Conservation (phyloP, 108 stramenopile species). For the Discostella stelligeroides region DNA sequence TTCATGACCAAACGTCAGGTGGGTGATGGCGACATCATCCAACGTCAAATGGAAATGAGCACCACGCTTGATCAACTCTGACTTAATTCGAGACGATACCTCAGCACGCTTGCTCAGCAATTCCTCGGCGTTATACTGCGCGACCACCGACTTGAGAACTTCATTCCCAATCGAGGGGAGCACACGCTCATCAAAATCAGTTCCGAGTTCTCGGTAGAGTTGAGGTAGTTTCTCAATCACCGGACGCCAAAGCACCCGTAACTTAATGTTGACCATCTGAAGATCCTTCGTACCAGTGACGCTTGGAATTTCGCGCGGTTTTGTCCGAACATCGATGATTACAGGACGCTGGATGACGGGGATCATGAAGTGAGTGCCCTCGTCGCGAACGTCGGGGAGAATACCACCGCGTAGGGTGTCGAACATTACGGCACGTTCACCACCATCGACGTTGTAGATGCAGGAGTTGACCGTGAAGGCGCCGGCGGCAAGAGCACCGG, state of each 20-base stretch:
- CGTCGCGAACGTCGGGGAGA: constrained; percentile 82
- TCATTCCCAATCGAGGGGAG: constrained; percentile 99
- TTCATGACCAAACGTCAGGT: constrained; percentile 97
- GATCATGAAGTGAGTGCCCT: constrained; percentile 96
- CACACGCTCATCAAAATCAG: constrained; percentile 99
- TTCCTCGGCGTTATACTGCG: constrained; percentile 99
- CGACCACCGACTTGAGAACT: constrained; percentile 98
- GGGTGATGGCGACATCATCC: constrained; percentile 99
- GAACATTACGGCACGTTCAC: constrained; percentile 98
- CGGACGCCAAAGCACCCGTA: constrained; percentile 98
- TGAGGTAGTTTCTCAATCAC: constrained; percentile 88
- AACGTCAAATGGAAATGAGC: constrained; percentile 93
- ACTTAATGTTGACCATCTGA: constrained; percentile 99
- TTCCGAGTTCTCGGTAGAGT: constrained; percentile 94
- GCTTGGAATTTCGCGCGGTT: constrained; percentile 95
- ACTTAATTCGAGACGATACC: constrained; percentile 91
- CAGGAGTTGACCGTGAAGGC: constrained; percentile 84
- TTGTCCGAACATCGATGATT: constrained; percentile 96
- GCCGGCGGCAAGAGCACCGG: constrained; percentile 78
- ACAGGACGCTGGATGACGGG: constrained; percentile 90
- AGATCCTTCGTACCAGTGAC: constrained; percentile 99
- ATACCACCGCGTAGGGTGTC: constrained; percentile 96
- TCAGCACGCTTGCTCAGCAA: constrained; percentile 97
- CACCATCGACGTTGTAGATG: constrained; percentile 97
- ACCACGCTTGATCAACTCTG: constrained; percentile 94